Evolutionary conservation across 495 filamentous ascomycete species (phyloP), one percentile per base, ranked within the genome.

Genomic region (Lineolata rhizophorae): DNA sequence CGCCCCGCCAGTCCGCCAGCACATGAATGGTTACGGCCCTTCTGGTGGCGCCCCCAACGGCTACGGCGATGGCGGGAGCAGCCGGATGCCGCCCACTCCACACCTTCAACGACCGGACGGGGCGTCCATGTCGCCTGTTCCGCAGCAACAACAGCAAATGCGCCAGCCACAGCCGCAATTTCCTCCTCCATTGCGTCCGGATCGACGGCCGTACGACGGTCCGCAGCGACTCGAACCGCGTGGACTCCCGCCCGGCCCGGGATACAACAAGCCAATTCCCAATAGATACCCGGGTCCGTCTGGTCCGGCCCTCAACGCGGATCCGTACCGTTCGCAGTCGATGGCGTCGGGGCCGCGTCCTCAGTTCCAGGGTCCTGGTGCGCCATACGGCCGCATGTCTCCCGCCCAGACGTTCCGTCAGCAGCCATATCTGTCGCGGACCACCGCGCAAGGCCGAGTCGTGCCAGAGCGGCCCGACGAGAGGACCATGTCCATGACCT

Each of bases 391-490:
- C 50, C 68, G 67, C 30, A 63, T 74, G 35, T 56, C 67, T 5
- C 68, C 77, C 19, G 72, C 71, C 13, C 74, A 67, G 39, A 64
- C 72, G 22, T 81, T 82, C 42, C 72, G 82, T 17, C 72, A 81
- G 32, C 67, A 76, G 21, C 72, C 69, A 13, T 82, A 87, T 53
- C 35, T 47, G 57, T 42, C 56, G 53, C 65, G 81, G 45, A 95
- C 83, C 18, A 90, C 84, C 15, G 79, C 79, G 1, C 79, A 91
- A 49, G 90, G 90, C 11, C 67, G 90, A 31, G 54, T 81, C 17
- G 80, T 99, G 1, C 90, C 90, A 4, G 84, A 93, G 41, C 67
- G 82, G 28, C 76, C 87, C 45, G 73, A 95, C 45, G 84, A 94
- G 46, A 66, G 90, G 30, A 70, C 87, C 30, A 95, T 95, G 87